A percentile compares a stretch with the other conserved stretches of the same genome.
These are phyloP conservation scores for Lipomyces spencermartinsiae DNA, from an alignment of 805 yeast species.

Conservation along the genomic window DNA sequence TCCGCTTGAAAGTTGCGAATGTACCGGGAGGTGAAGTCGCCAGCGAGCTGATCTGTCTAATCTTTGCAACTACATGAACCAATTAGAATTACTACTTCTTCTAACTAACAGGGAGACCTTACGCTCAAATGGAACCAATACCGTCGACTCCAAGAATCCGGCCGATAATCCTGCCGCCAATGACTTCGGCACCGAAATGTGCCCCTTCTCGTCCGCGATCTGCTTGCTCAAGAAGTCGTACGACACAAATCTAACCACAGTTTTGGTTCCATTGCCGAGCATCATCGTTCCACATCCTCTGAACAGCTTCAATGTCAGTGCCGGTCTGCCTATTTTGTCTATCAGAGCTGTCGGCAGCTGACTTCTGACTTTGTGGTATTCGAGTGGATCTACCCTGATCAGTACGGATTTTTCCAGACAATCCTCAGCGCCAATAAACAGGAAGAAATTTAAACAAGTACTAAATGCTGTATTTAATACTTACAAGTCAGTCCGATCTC, in stretches of 20 bases:
- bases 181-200: conserved; percentile 73
- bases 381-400: conserved; percentile 49
- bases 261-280: conserved; percentile 74
- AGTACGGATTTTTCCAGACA: conserved; percentile 2
- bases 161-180: conserved; percentile 85
- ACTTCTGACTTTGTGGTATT: conserved; percentile 48
- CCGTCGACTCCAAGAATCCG: conserved; percentile 79
- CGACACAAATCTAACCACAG: conserved; percentile 71
- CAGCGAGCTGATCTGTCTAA: conserved; percentile 29
- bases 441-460: not conserved
- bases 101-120: conserved; percentile 1
- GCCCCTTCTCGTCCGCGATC: conserved; percentile 63
- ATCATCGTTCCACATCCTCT: conserved; percentile 79
- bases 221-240: conserved; percentile 76
- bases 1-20: conserved; percentile 43
- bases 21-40: conserved; percentile 30
- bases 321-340: conserved; percentile 21
- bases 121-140: conserved; percentile 89
- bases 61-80: conserved; percentile 21
- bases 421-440: not conserved
- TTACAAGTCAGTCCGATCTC: conserved; percentile 49
- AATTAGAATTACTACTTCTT: not conserved
- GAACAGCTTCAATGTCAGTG: conserved; percentile 43
- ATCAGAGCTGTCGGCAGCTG: conserved; percentile 46
- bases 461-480: conserved; percentile 21